Conservation (phyloP, 192 early-diverging fungal genomes). For the Geranomyces michiganensis region DNA sequence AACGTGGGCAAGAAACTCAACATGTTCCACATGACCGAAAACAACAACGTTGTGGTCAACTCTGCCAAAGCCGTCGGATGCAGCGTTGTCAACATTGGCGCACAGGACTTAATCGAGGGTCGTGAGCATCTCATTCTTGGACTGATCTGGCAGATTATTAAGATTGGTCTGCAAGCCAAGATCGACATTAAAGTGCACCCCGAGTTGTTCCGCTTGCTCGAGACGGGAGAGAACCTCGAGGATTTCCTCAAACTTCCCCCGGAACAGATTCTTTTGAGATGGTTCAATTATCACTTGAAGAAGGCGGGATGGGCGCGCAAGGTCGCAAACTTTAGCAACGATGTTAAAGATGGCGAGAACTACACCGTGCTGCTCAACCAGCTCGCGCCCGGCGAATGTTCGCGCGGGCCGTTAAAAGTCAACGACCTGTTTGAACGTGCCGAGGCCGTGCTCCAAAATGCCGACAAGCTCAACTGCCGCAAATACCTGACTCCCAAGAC, state of each 20-base stretch:
- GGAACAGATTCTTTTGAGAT: conserved; percentile 95
- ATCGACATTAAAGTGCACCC: conserved; percentile 98
- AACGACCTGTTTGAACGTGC: conserved; percentile 80
- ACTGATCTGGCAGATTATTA: conserved; percentile 99
- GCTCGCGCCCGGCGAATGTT: conserved; percentile 81
- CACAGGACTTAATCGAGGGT: conserved; percentile 94
- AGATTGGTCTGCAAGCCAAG: conserved; percentile 92
- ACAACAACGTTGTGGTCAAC: conserved; percentile 99
- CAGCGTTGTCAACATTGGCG: conserved; percentile 97
- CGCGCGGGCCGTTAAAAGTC: conserved; percentile 77
- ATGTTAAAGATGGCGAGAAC: conserved; percentile 94
- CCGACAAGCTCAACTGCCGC: conserved; percentile 90
- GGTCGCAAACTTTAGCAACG: conserved; percentile 88
- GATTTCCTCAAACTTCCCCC: conserved; percentile 92
- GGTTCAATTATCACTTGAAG: conserved; percentile 99
- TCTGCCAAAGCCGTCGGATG: conserved; percentile 99
- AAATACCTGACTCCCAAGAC: conserved; percentile 95
- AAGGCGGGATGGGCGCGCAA: conserved; percentile 83
- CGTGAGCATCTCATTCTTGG: conserved; percentile 96
- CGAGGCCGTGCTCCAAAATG: conserved; percentile 85
- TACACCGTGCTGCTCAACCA: conserved; percentile 94
- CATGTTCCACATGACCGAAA: conserved; percentile 97
- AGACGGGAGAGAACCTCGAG: conserved; percentile 91
- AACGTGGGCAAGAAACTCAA: conserved; percentile 87
- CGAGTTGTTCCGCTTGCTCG: conserved; percentile 93